Evolutionary conservation across 805 yeast species (phyloP).

Genomic region (Zygosaccharomyces bailii): DNA sequence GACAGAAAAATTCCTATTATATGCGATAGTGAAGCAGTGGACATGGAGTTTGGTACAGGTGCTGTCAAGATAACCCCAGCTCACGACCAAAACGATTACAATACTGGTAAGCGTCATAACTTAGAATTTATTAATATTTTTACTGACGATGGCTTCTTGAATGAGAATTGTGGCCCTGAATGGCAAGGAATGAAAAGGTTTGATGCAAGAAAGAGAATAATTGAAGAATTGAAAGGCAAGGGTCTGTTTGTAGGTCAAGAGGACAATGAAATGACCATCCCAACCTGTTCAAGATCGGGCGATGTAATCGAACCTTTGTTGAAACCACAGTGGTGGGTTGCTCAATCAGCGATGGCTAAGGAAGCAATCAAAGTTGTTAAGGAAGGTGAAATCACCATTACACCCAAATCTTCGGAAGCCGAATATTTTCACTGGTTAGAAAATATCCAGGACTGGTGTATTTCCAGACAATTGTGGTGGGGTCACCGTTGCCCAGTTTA

Average conservation of each 20-base stretch:
- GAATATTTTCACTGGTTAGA: constrained; percentile 96
- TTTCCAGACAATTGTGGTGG: constrained; percentile 92
- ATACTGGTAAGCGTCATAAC: constrained; percentile 90
- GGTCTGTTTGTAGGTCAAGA: constrained; percentile 79
- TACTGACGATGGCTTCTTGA: constrained; percentile 88
- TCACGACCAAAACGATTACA: constrained; percentile 95
- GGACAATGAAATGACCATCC: constrained; percentile 95
- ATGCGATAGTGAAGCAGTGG: constrained; percentile 90
- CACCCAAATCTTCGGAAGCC: constrained; percentile 85
- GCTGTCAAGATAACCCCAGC: constrained; percentile 99
- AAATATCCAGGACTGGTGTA: constrained; percentile 98
- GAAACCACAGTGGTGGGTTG: constrained; percentile 99
- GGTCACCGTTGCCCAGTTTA: constrained; percentile 98
- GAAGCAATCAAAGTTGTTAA: constrained; percentile 83
- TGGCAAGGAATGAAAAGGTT: constrained; percentile 90
- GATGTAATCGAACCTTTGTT: constrained; percentile 94
- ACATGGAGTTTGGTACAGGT: constrained; percentile 99
- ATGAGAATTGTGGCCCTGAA: constrained; percentile 83
- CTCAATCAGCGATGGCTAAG: constrained; percentile 82
- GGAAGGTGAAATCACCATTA: constrained; percentile 72
- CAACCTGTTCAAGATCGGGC: constrained; percentile 93
- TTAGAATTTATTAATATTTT: constrained; percentile 85
- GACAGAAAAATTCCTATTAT: constrained; percentile 83
- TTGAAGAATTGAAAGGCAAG: constrained; percentile 69
- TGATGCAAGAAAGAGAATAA: constrained; percentile 84